Evolutionary conservation across 108 stramenopile genomes (phyloP).

Genomic region (Skeletonema tropicum): DNA sequence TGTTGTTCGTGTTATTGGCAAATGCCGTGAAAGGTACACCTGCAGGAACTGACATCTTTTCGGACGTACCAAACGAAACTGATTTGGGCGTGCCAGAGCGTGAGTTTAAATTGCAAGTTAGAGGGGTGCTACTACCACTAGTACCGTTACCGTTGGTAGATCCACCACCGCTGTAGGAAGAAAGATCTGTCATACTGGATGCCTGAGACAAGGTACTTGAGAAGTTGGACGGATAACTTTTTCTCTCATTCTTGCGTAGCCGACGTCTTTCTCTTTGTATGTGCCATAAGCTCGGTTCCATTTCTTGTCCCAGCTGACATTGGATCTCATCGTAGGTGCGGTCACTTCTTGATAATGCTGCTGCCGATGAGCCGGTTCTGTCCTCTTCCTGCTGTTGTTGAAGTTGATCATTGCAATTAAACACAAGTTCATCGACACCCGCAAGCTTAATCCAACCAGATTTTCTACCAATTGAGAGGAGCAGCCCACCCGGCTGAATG

Average conservation of each 20-base stretch:
- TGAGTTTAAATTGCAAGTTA: constrained; percentile 14
- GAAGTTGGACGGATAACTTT: neutral
- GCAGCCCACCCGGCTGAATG: constrained; percentile 17
- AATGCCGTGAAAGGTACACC: constrained; percentile 7
- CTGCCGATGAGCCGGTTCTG: neutral
- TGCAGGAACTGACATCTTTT: neutral
- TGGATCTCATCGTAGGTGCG: constrained; percentile 7
- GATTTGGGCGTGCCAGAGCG: constrained; percentile 14
- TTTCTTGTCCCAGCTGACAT: constrained; percentile 1
- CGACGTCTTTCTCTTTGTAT: constrained; percentile 21
- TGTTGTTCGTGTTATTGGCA: constrained; percentile 3
- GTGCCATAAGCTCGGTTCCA: constrained; percentile 21
- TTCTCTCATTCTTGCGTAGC: constrained; percentile 14
- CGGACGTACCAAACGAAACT: constrained; percentile 4
- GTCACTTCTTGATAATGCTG: neutral
- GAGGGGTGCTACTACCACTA: constrained; percentile 8
- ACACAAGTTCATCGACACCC: constrained; percentile 21
- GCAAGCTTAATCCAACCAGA: constrained; percentile 25
- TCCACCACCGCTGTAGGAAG: constrained; percentile 3
- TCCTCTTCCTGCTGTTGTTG: neutral
- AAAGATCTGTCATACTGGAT: constrained; percentile 21
- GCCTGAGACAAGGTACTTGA: constrained; percentile 3
- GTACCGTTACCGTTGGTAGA: neutral
- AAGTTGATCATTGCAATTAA: constrained; percentile 4
- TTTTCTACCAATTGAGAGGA: neutral